A percentile compares a stretch with the other conserved stretches of the same genome.
These are phyloP conservation scores for Neonectria ditissima DNA, from an alignment of 2,329 filamentous ascomycete species.

Conservation along the genomic window DNA sequence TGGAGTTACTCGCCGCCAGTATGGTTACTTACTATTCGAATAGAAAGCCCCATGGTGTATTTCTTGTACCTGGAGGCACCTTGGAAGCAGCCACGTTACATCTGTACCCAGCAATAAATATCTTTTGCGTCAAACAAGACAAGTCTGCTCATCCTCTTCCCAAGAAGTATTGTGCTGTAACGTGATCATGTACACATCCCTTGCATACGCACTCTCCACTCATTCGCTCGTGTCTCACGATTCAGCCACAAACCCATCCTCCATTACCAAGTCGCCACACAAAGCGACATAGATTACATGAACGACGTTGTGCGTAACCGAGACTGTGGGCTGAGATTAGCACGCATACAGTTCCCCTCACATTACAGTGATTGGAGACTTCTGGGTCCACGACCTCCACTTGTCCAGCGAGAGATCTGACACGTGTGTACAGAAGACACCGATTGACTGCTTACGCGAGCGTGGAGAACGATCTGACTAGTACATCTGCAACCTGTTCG, in stretches of 20 bases:
- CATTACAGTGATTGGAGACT: not conserved
- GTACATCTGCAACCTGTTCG: not conserved
- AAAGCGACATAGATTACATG: no score
- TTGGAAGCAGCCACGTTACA: not conserved
- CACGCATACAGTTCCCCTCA: not conserved
- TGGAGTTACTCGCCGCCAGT: not conserved
- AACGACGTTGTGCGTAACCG: not conserved
- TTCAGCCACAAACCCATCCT: not conserved
- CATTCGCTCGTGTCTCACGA: not conserved
- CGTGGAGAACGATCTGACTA: not conserved
- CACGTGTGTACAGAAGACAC: not conserved
- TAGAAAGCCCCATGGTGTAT: not conserved
- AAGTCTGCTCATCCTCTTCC: no score
- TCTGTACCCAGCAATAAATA: not conserved
- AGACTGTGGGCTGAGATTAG: not conserved
- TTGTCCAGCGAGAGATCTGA: no score
- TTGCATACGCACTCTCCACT: not conserved
- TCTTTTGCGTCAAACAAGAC: no score
- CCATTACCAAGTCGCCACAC: not conserved
- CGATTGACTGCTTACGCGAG: not conserved
- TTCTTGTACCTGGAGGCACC: not conserved
- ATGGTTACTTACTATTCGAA: not conserved
- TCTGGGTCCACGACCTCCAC: no score
- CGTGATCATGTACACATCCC: not conserved
- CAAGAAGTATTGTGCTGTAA: not conserved